A percentile compares a stretch with the other conserved stretches of the same genome.
phyloP scores from a whole-genome alignment of 2,329 filamentous ascomycete species.

The Cercospora zeae-maydis region DNA sequence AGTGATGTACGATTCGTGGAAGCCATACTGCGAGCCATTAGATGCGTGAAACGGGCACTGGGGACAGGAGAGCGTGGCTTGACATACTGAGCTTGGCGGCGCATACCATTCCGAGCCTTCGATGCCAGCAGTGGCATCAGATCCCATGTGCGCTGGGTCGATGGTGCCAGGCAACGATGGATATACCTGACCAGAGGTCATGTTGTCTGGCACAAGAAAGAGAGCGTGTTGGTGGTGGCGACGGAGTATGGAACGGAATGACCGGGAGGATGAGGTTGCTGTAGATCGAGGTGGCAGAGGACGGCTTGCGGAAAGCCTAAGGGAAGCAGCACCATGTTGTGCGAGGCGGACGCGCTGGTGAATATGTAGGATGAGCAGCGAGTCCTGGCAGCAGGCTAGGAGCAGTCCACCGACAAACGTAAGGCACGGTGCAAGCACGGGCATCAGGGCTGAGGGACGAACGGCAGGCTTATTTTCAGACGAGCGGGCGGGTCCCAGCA shows the following conservation, averaged over 20 bases:
- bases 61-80: slow-evolving; percentile 1
- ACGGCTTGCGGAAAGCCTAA: slow-evolving; percentile 27
- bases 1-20: slow-evolving; percentile 35
- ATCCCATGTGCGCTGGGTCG: slow-evolving; percentile 31
- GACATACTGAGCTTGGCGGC: slow-evolving; percentile 31
- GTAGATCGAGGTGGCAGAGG: slow-evolving; percentile 22
- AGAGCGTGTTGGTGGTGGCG: slow-evolving; percentile 26
- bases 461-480: slow-evolving; percentile 31
- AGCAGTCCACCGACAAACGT: slow-evolving; percentile 20
- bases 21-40: slow-evolving; percentile 28
- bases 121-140: slow-evolving; percentile 25
- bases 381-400: slow-evolving; percentile 18
- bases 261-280: slow-evolving; percentile 26
- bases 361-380: slow-evolving; percentile 32
- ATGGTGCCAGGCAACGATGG: slow-evolving; percentile 28
- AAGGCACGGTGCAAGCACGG: slow-evolving; percentile 24
- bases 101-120: slow-evolving; percentile 32
- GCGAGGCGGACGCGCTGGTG: slow-evolving; percentile 32
- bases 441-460: slow-evolving; percentile 26
- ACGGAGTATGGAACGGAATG: slow-evolving; percentile 27
- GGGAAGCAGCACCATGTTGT: slow-evolving; percentile 22
- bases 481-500: slow-evolving; percentile 17
- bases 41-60: not conserved
- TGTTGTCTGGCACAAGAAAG: slow-evolving; percentile 21
- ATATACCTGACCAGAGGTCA: slow-evolving; percentile 33